A percentile compares a stretch with the other conserved stretches of the same genome.
Evolutionary conservation across 192 early-diverging fungal species (phyloP).

Genomic region (Coemansia sp.): DNA sequence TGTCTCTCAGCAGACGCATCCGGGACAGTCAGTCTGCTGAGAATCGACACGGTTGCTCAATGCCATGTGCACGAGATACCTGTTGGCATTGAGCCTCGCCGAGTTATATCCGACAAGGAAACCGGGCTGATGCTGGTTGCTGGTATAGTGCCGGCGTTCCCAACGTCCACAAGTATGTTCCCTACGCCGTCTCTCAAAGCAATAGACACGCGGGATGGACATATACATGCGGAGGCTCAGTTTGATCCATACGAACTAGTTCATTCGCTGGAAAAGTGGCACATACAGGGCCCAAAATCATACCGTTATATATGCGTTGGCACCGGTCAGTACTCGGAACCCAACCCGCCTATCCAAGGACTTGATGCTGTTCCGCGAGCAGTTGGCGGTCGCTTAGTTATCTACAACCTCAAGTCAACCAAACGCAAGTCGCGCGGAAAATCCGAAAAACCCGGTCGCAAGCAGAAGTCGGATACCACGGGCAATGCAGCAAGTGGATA

Average conservation of each 20-base stretch:
- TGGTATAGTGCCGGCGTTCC: conserved; percentile 1
- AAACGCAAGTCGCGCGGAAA: conserved; percentile 20
- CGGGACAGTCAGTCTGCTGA: conserved; percentile 10
- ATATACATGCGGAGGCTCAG: conserved; percentile 15
- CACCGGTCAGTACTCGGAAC: conserved; percentile 18
- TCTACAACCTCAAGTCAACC: conserved; percentile 35
- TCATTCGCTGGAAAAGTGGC: conserved; percentile 35
- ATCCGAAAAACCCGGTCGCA: neutral
- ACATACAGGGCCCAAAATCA: conserved; percentile 26
- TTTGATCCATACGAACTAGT: conserved; percentile 24
- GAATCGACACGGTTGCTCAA: conserved; percentile 9
- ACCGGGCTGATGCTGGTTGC: conserved; percentile 37
- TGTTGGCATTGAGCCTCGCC: conserved; percentile 27
- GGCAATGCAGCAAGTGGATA: conserved; percentile 2
- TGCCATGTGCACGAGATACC: conserved; percentile 21
- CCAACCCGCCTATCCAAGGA: neutral
- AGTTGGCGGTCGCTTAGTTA: conserved; percentile 32
- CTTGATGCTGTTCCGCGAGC: neutral
- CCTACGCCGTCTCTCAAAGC: conserved; percentile 18
- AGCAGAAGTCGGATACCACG: neutral
- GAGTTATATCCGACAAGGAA: conserved; percentile 25
- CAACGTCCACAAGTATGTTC: neutral
- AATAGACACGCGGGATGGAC: conserved; percentile 16
- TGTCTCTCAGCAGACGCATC: neutral
- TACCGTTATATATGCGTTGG: conserved; percentile 49